These are phyloP conservation scores for Carex pumila DNA, from an alignment of 176 grass and related monocot genomes.

Conservation along the genomic window DNA sequence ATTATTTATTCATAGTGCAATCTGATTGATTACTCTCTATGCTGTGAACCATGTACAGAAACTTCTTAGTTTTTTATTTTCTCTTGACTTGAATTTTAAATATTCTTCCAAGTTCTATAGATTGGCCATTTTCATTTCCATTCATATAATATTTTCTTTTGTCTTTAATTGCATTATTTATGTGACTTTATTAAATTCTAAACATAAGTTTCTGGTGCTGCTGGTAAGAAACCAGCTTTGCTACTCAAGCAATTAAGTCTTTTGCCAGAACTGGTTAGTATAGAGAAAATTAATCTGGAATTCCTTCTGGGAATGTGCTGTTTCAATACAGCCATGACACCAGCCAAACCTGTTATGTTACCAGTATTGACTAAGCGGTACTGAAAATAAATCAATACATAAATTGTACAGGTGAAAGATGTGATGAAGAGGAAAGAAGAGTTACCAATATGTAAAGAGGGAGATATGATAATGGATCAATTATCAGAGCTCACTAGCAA, in stretches of 20 bases:
- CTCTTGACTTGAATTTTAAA: background rate
- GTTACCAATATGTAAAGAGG: constrained; percentile 81
- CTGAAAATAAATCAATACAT: background rate
- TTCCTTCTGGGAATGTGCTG: too few relatives aligned
- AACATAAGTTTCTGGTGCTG: too few relatives aligned
- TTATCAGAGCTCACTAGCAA: constrained; percentile 88
- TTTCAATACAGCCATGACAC: too few relatives aligned
- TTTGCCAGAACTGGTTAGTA: too few relatives aligned
- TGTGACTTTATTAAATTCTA: too few relatives aligned
- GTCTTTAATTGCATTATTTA: background rate
- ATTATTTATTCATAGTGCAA: background rate
- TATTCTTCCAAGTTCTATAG: background rate
- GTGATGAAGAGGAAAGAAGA: constrained; percentile 97
- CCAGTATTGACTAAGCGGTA: background rate
- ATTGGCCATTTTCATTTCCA: background rate
- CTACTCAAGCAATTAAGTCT: too few relatives aligned
- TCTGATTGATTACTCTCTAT: background rate
- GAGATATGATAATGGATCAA: constrained; percentile 98
- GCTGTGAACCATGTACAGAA: background rate
- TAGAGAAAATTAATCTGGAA: too few relatives aligned
- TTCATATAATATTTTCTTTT: background rate
- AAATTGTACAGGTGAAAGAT: constrained; percentile 73
- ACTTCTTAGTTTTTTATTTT: background rate
- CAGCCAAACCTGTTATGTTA: background rate
- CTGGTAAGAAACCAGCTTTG: too few relatives aligned